phyloP scores from a whole-genome alignment of 73 alveolate species.

The Halteria grandinella region DNA sequence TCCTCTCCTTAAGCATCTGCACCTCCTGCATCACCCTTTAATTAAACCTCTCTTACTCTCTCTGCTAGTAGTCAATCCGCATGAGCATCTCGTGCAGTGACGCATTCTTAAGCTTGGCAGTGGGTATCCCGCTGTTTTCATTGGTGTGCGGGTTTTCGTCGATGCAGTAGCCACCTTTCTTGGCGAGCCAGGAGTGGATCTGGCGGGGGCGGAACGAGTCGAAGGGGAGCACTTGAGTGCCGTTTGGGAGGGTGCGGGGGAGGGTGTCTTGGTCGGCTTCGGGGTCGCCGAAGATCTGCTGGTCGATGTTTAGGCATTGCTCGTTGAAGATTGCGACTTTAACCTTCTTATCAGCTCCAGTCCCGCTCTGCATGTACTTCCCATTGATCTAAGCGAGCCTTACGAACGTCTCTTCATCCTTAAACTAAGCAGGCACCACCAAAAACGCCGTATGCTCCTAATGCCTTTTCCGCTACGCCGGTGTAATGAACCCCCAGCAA shows the following conservation, averaged over 20 bases:
- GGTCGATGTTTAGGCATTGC: background rate
- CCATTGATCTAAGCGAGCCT: background rate
- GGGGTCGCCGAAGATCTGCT: background rate
- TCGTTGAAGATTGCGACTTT: constrained; percentile 11
- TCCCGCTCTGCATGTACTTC: background rate
- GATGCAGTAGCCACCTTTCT: background rate
- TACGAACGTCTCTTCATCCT: constrained; percentile 18
- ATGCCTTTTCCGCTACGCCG: constrained; percentile 14
- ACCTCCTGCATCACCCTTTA: background rate
- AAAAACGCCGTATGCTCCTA: background rate
- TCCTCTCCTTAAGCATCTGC: background rate
- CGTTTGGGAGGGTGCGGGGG: too few species aligned
- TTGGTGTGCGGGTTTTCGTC: constrained; percentile 16
- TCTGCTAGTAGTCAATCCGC: background rate
- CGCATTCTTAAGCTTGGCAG: constrained; percentile 6
- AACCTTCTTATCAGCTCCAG: background rate
- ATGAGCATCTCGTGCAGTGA: constrained; percentile 10
- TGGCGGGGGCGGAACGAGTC: background rate
- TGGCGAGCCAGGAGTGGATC: background rate
- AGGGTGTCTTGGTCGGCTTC: background rate
- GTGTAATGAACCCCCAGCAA: constrained; percentile 48
- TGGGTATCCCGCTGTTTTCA: constrained; percentile 34
- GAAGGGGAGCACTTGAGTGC: background rate
- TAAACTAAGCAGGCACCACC: constrained; percentile 26
- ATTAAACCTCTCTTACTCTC: constrained; percentile 1